These are phyloP conservation scores for Cryphonectria parasitica DNA, from an alignment of 2,329 filamentous ascomycete genomes.

Conservation along the genomic window DNA sequence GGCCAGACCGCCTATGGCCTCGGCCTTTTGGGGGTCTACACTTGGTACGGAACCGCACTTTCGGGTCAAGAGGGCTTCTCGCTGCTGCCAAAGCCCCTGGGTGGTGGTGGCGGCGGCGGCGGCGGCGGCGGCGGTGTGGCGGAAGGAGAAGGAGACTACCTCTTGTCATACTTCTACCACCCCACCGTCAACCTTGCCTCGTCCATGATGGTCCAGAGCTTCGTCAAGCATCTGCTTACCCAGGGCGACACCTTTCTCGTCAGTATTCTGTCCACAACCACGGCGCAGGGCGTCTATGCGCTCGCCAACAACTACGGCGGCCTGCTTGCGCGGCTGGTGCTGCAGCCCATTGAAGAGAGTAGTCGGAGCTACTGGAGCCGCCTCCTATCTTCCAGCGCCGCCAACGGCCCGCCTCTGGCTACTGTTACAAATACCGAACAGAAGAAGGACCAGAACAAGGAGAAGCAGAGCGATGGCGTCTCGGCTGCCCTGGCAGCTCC, in stretches of 20 bases:
- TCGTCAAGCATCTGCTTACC: constrained; percentile 91
- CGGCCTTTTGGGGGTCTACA: constrained; percentile 72
- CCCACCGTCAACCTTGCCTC: constrained; percentile 72
- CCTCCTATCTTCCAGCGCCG: constrained; percentile 56
- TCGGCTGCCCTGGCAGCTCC: constrained; percentile 29
- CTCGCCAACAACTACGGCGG: constrained; percentile 95
- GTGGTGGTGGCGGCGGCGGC: not conserved
- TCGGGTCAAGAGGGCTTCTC: constrained; percentile 68
- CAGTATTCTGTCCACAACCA: constrained; percentile 72
- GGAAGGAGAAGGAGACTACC: not conserved
- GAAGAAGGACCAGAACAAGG: not conserved
- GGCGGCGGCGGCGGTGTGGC: not conserved
- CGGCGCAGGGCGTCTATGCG: constrained; percentile 88
- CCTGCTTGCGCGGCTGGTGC: constrained; percentile 82
- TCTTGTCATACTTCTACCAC: constrained; percentile 66
- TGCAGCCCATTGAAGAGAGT: constrained; percentile 95
- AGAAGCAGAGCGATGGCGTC: constrained; percentile 24
- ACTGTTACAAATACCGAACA: not conserved
- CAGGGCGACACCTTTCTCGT: constrained; percentile 93
- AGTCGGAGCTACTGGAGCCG: constrained; percentile 88
- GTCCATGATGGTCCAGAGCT: constrained; percentile 85
- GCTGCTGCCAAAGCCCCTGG: constrained; percentile 57
- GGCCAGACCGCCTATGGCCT: constrained; percentile 81
- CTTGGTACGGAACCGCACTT: constrained; percentile 60
- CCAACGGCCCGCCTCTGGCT: constrained; percentile 38